Evolutionary conservation across 345 rosid genomes (phyloP).

Genomic region (Lumnitzera littorea): DNA sequence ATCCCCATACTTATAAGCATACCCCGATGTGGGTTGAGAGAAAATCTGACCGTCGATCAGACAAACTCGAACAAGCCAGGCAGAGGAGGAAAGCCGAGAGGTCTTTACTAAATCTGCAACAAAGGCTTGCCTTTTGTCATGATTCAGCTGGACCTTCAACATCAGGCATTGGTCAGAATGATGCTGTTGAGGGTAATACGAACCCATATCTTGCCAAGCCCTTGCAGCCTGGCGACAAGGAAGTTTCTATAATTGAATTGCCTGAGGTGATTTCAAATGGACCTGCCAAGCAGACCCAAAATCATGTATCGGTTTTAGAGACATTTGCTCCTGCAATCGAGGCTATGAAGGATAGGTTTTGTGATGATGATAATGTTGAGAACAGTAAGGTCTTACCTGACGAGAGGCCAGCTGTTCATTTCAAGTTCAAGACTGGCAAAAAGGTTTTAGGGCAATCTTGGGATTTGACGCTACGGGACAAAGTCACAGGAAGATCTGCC

Average conservation of each 20-base stretch:
- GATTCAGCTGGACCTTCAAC: conserved; percentile 35
- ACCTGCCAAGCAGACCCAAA: conserved; percentile 9
- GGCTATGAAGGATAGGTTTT: conserved; percentile 44
- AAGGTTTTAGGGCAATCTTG: conserved; percentile 55
- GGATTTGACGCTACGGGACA: conserved; percentile 50
- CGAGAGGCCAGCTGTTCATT: conserved; percentile 43
- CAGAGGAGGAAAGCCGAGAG: conserved; percentile 88
- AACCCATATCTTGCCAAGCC: conserved; percentile 34
- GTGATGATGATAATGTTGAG: conserved; percentile 26
- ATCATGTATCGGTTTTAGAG: conserved; percentile 46
- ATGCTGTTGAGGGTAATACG: conserved; percentile 19
- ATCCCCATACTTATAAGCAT: conserved; percentile 73
- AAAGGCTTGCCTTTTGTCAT: conserved; percentile 48
- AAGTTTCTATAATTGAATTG: conserved; percentile 24
- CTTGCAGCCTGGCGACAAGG: conserved; percentile 42
- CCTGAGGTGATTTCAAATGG: conserved; percentile 32
- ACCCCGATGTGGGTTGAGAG: conserved; percentile 92
- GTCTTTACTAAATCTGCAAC: conserved; percentile 83
- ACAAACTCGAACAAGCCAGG: conserved; percentile 84
- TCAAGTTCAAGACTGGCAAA: conserved; percentile 58
- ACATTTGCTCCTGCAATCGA: conserved; percentile 87
- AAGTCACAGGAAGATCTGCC: conserved; percentile 32
- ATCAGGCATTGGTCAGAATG: conserved; percentile 19
- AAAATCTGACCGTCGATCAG: conserved; percentile 57
- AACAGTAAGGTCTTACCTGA: conserved; percentile 44